Evolutionary conservation across 345 rosid species (phyloP).

Genomic region (Erucastrum elatum): DNA sequence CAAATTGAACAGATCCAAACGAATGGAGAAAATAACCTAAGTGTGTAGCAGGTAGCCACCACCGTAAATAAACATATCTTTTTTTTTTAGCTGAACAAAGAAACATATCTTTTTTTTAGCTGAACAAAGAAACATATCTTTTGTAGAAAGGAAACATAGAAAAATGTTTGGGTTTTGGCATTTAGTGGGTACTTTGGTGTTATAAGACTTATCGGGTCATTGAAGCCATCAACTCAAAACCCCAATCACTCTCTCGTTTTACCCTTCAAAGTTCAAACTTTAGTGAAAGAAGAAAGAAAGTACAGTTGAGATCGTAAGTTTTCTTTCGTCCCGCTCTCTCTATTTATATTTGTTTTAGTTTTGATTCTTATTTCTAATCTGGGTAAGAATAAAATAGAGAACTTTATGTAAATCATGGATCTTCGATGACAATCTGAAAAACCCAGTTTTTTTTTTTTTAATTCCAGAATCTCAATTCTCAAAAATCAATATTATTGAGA

Average conservation of each 20-base stretch:
- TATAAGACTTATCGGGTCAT: background rate
- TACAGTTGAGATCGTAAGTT: constrained; percentile 14
- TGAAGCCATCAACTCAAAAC: background rate
- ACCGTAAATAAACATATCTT: too few relatives aligned
- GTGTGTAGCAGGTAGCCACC: too few relatives aligned
- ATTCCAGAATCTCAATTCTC: background rate
- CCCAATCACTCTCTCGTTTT: background rate
- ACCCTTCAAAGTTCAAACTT: background rate
- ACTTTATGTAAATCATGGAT: background rate
- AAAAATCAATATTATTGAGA: background rate
- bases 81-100: too few relatives aligned
- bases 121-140: too few relatives aligned
- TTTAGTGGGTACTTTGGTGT: background rate
- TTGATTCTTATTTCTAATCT: background rate
- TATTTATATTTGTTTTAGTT: background rate
- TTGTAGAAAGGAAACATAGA: background rate
- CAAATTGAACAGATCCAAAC: too few relatives aligned
- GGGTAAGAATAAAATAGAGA: background rate
- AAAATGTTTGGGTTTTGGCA: background rate
- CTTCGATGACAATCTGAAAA: background rate
- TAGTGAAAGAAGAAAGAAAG: background rate
- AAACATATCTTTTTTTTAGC: too few relatives aligned
- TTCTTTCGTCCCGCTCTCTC: background rate
- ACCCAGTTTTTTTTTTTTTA: background rate
- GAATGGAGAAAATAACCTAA: too few relatives aligned